These are phyloP conservation scores for Astragalus glycyphyllos DNA, from an alignment of 306 rosid species.

Conservation along the genomic window DNA sequence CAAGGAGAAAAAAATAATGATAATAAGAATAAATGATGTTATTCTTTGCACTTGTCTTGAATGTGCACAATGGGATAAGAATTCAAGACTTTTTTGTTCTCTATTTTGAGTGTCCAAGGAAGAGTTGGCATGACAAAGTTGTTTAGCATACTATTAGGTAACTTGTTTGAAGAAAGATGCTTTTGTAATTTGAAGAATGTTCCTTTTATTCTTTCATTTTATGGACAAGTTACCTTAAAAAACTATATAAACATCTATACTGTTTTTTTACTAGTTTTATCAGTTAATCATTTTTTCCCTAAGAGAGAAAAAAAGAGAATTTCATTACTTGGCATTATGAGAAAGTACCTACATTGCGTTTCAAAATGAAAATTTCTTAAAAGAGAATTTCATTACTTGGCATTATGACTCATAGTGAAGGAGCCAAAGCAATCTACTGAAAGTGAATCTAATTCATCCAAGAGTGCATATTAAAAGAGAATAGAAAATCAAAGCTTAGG, in stretches of 20 bases:
- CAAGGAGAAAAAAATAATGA: neutral
- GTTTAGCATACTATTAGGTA: conserved; percentile 16
- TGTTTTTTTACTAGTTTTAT: no score
- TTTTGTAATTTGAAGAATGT: conserved; percentile 6
- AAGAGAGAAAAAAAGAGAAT: no score
- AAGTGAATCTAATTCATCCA: no score
- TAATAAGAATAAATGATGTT: conserved; percentile 8
- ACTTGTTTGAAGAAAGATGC: neutral
- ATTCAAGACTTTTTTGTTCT: conserved; percentile 5
- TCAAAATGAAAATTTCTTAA: no score
- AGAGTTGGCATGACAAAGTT: conserved; percentile 24
- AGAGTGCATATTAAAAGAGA: no score
- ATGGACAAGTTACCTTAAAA: neutral
- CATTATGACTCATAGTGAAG: no score
- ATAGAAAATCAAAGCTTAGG: no score
- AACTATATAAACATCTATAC: neutral
- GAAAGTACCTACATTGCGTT: no score
- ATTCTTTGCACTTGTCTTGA: conserved; percentile 22
- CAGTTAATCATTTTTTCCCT: no score
- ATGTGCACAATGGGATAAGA: conserved; percentile 9
- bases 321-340: no score
- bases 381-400: no score
- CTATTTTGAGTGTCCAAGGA: conserved; percentile 35
- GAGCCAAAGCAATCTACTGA: no score
- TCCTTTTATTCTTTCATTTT: neutral